Conservation (phyloP, 2,329 filamentous ascomycete species). For the Colletotrichum sidae region DNA sequence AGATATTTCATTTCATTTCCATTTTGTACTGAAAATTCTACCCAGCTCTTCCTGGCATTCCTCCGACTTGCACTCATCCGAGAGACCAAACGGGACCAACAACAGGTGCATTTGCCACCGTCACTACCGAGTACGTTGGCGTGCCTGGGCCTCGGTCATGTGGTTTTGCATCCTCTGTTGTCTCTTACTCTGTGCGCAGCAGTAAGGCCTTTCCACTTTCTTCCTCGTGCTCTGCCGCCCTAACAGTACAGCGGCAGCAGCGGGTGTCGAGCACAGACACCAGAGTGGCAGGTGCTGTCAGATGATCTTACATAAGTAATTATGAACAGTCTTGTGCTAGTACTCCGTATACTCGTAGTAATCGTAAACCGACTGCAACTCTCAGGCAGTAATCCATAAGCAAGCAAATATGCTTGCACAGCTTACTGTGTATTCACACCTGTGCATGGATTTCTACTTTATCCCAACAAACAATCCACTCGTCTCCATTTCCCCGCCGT, state of each 20-base stretch:
- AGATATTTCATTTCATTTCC: too few species aligned
- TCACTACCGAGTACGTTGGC: not conserved
- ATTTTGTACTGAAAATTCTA: too few species aligned
- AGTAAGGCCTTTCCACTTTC: too few species aligned
- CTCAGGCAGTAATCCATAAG: not conserved
- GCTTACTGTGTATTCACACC: too few species aligned
- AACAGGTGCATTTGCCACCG: not conserved
- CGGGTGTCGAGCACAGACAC: not conserved
- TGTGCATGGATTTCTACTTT: too few species aligned
- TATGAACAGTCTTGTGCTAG: slow-evolving; percentile 24
- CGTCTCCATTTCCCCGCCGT: not conserved
- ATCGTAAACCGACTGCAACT: not conserved
- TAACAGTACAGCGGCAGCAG: not conserved
- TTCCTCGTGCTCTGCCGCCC: too few species aligned
- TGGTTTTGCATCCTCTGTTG: too few species aligned
- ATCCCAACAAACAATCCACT: not conserved
- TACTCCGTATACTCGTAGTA: not conserved
- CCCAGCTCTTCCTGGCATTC: too few species aligned
- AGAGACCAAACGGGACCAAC: not conserved
- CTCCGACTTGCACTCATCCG: too few species aligned
- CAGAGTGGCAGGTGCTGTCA: slow-evolving; percentile 11
- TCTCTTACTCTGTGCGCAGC: too few species aligned
- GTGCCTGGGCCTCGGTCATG: too few species aligned
- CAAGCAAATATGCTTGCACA: not conserved
- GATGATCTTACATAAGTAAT: slow-evolving; percentile 9